phyloP scores from a whole-genome alignment of 1,139 yeast genomes.

The Suhomyces bolitotheri region DNA sequence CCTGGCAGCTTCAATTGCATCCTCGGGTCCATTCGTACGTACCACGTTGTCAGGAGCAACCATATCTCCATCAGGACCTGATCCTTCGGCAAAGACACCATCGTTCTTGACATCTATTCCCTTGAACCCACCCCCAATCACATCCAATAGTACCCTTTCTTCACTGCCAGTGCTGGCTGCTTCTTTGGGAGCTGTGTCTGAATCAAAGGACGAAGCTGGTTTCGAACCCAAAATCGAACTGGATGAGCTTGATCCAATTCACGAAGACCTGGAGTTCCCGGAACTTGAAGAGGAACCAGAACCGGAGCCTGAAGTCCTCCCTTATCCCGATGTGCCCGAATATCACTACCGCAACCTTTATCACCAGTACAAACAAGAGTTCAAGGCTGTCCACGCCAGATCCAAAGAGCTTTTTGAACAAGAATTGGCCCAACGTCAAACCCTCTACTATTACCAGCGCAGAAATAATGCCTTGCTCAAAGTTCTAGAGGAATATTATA shows the following conservation, averaged over 20 bases:
- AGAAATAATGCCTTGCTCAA: constrained; percentile 42
- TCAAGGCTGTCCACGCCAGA: constrained; percentile 23
- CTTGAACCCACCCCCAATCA: too few relatives aligned
- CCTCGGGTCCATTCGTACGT: too few relatives aligned
- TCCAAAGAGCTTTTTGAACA: constrained; percentile 31
- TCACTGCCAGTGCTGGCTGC: too few relatives aligned
- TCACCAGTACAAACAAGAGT: constrained; percentile 30
- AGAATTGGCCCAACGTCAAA: constrained; percentile 37
- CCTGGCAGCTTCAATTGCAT: too few relatives aligned
- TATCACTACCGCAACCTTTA: constrained; percentile 27
- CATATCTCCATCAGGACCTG: background rate
- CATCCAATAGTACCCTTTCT: too few relatives aligned
- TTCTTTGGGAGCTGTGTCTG: too few relatives aligned
- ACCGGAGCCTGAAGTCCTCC: constrained; percentile 2
- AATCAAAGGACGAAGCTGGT: too few relatives aligned
- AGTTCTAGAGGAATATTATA: constrained; percentile 26
- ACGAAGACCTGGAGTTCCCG: too few relatives aligned
- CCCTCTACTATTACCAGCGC: constrained; percentile 37
- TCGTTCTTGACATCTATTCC: too few relatives aligned
- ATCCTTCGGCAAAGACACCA: background rate
- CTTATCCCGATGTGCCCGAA: constrained; percentile 6
- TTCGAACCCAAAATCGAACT: background rate
- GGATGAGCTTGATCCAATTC: too few relatives aligned
- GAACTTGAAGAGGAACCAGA: constrained; percentile 1
- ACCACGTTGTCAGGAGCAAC: too few relatives aligned